Percentiles rank a stretch among this genome's conserved stretches.
Evolutionary conservation across 169 alveolate species (phyloP).

Genomic region (Prorocentrum cordatum): DNA sequence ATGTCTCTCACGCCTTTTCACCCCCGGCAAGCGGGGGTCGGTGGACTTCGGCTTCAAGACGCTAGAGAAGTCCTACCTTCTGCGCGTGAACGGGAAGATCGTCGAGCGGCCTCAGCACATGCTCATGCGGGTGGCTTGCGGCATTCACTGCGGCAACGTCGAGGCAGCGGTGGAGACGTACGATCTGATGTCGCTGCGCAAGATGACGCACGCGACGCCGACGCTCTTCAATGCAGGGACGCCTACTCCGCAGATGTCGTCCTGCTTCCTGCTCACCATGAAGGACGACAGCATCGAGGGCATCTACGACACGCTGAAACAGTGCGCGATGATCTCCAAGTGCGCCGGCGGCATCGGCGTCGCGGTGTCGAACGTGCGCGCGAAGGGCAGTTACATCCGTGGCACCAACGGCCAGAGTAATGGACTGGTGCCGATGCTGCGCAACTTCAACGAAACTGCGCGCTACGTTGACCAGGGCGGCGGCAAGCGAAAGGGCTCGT

Average conservation of each 20-base stretch:
- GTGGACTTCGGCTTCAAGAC: conserved; percentile 93
- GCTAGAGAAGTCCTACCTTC: conserved; percentile 76
- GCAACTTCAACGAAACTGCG: conserved; percentile 81
- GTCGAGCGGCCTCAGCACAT: conserved; percentile 98
- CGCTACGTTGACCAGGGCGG: conserved; percentile 79
- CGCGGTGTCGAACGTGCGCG: conserved; percentile 90
- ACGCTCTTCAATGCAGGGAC: conserved; percentile 90
- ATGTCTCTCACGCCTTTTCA: no score
- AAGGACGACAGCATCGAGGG: conserved; percentile 92
- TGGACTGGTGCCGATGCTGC: conserved; percentile 98
- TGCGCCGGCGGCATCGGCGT: conserved; percentile 98
- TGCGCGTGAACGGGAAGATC: conserved; percentile 81
- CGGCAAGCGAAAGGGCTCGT: conserved; percentile 82
- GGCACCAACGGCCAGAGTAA: conserved; percentile 97
- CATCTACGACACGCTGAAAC: conserved; percentile 86
- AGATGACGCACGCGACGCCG: conserved; percentile 97
- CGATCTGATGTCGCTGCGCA: conserved; percentile 78
- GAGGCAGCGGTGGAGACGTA: conserved; percentile 1
- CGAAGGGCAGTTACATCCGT: conserved; percentile 91
- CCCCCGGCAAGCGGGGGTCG: no score
- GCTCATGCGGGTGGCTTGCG: conserved; percentile 96
- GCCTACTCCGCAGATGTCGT: conserved; percentile 38
- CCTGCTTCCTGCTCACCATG: conserved; percentile 90
- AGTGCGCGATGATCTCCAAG: conserved; percentile 91
- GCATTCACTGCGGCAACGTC: conserved; percentile 87